phyloP scores from a whole-genome alignment of 345 rosid species.

The Pistacia integerrima region DNA sequence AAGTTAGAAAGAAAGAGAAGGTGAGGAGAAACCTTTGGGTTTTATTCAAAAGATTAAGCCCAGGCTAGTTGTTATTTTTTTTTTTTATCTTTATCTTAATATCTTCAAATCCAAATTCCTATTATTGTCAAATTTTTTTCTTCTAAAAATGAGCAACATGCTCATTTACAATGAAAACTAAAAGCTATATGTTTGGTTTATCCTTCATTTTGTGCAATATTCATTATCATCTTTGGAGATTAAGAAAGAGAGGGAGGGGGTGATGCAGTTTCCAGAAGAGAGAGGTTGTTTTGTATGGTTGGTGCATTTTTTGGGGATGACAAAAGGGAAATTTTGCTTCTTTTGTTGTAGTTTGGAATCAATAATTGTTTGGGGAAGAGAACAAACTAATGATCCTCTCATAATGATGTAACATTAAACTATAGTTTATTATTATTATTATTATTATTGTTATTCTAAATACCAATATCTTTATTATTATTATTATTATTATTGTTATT shows the following conservation, averaged over 20 bases:
- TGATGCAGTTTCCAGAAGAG: conserved; percentile 11
- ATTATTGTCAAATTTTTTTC: conserved; percentile 33
- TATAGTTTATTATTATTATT: conserved; percentile 18
- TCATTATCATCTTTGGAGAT: conserved; percentile 25
- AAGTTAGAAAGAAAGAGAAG: conserved; percentile 30
- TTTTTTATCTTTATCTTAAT: conserved; percentile 8
- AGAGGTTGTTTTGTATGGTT: conserved; percentile 1
- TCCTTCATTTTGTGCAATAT: conserved; percentile 20
- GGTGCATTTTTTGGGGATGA: conserved; percentile 23
- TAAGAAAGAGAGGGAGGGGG: conserved; percentile 11
- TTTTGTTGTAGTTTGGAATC: conserved; percentile 21
- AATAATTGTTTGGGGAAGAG: conserved; percentile 22
- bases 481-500: not conserved
- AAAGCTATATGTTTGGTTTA: conserved; percentile 19
- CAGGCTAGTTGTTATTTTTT: conserved; percentile 30
- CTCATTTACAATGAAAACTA: conserved; percentile 27
- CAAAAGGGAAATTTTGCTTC: conserved; percentile 22
- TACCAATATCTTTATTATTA: not conserved
- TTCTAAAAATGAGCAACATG: conserved; percentile 19
- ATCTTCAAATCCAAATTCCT: conserved; percentile 32
- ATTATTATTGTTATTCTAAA: not conserved
- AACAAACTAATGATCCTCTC: conserved; percentile 18
- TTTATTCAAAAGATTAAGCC: conserved; percentile 29
- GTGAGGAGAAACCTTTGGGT: conserved; percentile 37
- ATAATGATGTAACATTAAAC: conserved; percentile 36